Evolutionary conservation across 768 basidiomycete genomes (phyloP).

Genomic region (Mycena venus): DNA sequence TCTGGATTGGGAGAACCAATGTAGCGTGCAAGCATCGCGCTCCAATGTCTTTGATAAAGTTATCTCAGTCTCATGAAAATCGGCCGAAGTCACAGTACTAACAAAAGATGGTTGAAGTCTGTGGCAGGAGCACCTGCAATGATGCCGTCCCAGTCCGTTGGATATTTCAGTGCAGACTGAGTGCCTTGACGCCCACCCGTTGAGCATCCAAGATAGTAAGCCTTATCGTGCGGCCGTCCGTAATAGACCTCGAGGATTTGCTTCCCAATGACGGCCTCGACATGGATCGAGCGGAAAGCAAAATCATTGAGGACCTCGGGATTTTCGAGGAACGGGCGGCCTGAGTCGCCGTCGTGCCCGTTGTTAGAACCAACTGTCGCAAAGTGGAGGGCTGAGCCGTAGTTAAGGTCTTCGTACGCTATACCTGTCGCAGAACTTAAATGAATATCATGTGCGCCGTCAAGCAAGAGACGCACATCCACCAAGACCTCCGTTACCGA

Average conservation of each 20-base stretch:
- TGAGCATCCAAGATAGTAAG: slow-evolving; percentile 43
- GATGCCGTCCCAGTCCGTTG: slow-evolving; percentile 43
- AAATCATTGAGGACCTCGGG: slow-evolving; percentile 42
- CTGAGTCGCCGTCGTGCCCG: slow-evolving; percentile 39
- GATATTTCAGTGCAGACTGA: slow-evolving; percentile 35
- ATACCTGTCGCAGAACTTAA: neutral
- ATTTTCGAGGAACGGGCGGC: slow-evolving; percentile 32
- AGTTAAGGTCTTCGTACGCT: slow-evolving; percentile 14
- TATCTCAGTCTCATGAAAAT: too few species aligned
- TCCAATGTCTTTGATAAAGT: too few species aligned
- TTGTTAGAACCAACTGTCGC: slow-evolving; percentile 38
- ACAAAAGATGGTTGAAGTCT: slow-evolving; percentile 14
- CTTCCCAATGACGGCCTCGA: slow-evolving; percentile 37
- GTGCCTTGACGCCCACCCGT: slow-evolving; percentile 43
- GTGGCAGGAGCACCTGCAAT: slow-evolving; percentile 41
- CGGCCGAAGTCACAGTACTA: too few species aligned
- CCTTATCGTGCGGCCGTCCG: slow-evolving; percentile 29
- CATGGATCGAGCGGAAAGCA: slow-evolving; percentile 40
- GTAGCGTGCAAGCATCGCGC: neutral
- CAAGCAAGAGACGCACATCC: slow-evolving; percentile 24
- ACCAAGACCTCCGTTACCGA: slow-evolving; percentile 30
- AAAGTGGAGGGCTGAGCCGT: slow-evolving; percentile 35
- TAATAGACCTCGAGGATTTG: slow-evolving; percentile 39
- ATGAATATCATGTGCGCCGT: neutral
- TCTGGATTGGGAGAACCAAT: slow-evolving; percentile 23